Percentiles rank a stretch among this genome's conserved stretches.
Evolutionary conservation across 2,329 filamentous ascomycete species (phyloP).

Genomic region (Fusarium keratoplasticum): DNA sequence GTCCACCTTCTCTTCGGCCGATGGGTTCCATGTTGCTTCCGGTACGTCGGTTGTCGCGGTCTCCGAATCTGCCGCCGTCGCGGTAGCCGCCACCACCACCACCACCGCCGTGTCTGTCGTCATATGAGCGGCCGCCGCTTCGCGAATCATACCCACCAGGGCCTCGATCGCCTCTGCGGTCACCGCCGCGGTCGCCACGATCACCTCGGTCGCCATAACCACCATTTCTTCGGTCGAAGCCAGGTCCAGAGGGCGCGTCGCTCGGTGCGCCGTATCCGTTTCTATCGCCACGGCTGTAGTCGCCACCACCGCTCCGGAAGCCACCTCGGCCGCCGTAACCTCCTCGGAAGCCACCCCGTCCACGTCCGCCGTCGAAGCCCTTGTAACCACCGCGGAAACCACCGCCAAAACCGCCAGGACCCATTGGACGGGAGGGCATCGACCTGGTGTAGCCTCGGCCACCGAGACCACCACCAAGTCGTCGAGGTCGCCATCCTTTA

Average conservation of each 20-base stretch:
- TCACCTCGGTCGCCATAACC: slow-evolving; percentile 55
- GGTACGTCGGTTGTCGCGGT: slow-evolving; percentile 65
- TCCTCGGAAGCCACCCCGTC: slow-evolving; percentile 59
- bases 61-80: slow-evolving; percentile 50
- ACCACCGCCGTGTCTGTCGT: slow-evolving; percentile 65
- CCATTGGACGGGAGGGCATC: slow-evolving; percentile 76
- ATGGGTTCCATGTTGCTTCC: slow-evolving; percentile 89
- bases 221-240: slow-evolving; percentile 60
- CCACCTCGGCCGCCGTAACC: slow-evolving; percentile 68
- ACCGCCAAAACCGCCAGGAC: slow-evolving; percentile 69
- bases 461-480: slow-evolving; percentile 91
- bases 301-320: slow-evolving; percentile 60
- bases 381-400: slow-evolving; percentile 61
- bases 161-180: slow-evolving; percentile 60
- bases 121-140: slow-evolving; percentile 67
- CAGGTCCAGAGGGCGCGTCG: slow-evolving; percentile 71
- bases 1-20: slow-evolving; percentile 71
- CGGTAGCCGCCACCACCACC: slow-evolving; percentile 59
- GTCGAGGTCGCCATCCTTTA: slow-evolving; percentile 90
- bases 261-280: slow-evolving; percentile 65
- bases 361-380: slow-evolving; percentile 59
- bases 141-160: slow-evolving; percentile 72
- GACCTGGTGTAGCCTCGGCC: slow-evolving; percentile 93
- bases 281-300: slow-evolving; percentile 53
- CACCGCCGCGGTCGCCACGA: slow-evolving; percentile 62